These are phyloP conservation scores for Rhodomyrtus psidioides DNA, from an alignment of 441 rosid genomes.

Conservation along the genomic window DNA sequence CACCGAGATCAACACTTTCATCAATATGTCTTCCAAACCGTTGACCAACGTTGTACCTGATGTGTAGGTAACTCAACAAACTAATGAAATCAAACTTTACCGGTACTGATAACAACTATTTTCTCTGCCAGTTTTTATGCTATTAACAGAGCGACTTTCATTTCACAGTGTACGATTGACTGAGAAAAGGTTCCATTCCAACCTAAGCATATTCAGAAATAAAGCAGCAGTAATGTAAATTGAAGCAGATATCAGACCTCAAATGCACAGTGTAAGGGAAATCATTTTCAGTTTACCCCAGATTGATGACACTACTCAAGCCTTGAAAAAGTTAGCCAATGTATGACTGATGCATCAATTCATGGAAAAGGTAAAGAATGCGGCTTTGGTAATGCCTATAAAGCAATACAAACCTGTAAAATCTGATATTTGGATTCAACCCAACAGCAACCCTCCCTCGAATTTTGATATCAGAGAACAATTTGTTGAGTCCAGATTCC, in stretches of 20 bases:
- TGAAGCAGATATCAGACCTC: not conserved
- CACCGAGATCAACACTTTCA: conserved; percentile 71
- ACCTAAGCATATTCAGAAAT: not conserved
- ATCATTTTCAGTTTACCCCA: not conserved
- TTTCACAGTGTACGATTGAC: not conserved
- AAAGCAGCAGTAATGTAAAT: not conserved
- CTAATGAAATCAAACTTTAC: not conserved
- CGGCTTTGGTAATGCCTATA: not conserved
- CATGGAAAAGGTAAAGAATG: not conserved
- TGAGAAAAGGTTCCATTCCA: not conserved
- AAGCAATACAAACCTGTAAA: conserved; percentile 51
- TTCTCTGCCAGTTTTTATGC: not conserved
- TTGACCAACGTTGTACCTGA: conserved; percentile 83
- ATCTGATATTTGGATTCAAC: conserved; percentile 80
- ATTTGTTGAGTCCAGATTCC: conserved; percentile 60
- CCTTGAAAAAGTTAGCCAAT: not conserved
- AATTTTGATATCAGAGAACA: conserved; percentile 67
- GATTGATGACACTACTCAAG: not conserved
- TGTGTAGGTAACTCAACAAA: not conserved
- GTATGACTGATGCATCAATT: not conserved
- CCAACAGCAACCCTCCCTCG: conserved; percentile 75
- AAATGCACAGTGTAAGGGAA: not conserved
- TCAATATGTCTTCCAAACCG: conserved; percentile 86
- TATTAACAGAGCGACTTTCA: not conserved
- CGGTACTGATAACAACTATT: not conserved